Base-by-base conservation (phyloP, 139 green algal species). In the Chlorella vulgaris region DNA sequence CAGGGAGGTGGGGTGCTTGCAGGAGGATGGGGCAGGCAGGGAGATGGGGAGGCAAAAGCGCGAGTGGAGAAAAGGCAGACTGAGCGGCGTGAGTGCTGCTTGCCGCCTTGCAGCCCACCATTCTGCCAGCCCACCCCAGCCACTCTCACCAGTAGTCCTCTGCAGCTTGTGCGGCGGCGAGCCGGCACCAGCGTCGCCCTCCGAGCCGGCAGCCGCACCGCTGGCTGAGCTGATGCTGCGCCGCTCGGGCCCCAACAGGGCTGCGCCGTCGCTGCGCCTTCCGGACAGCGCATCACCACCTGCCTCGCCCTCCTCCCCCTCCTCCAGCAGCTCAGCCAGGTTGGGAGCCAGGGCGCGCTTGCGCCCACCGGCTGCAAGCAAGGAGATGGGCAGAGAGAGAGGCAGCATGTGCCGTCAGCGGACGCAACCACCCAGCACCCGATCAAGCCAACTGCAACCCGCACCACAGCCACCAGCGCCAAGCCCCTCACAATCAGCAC, bases 341-440 rank as follows among this genome's bases (percentile, higher is more conserved):
- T 80, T 78, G 55, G 83, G 67, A 18, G 83, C 58, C 36, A 88
- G 38, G 0, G 81, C 47, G 26, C 84, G 81, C 84, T 88, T 88
- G 58, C 84, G 60, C 4, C 35, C 58, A 0, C 60, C 81, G 13
- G 62, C 81, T 70, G 81, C 81, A 76, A 76, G 43, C 24, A 36
- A 1, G 66, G 50, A 66, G 40, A 18, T 43, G n/a, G 5, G 35
- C 35, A 71, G 26, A 1, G 6, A 28, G 13, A 15, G 7, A 39
- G 40, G 15, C 19, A 43, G 10, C 33, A 75, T 8, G 26, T 65
- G 13, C 13, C 47, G 47, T 55, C 47, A 2, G n/a, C 35, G 26
- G 15, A 7, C 33, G 60, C 10, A 47, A 31, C 2, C 7, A 70
- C 21, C 35, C 10, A 31, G 10, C 33, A 70, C 33, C 7, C 7